Percentiles rank a stretch among this genome's conserved stretches.
Conservation (phyloP, 2,329 filamentous ascomycete species). For the Pseudogymnoascus sp. region DNA sequence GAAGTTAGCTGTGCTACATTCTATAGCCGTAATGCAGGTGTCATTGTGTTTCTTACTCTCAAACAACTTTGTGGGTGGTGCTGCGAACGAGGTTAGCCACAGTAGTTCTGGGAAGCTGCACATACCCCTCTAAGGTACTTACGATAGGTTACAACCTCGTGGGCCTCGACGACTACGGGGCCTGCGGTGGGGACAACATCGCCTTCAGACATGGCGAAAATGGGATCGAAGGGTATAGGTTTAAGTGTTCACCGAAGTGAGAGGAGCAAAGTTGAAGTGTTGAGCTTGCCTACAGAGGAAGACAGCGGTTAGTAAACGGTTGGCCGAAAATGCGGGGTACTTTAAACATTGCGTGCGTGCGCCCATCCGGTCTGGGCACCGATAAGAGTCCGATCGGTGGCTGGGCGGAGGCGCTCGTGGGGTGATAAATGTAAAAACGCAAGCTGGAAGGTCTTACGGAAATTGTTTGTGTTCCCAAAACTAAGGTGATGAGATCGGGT, state of each 20-base stretch:
- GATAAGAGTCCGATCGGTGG: not conserved
- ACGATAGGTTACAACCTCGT: conserved; percentile 67
- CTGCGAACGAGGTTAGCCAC: conserved; percentile 30
- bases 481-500: not conserved
- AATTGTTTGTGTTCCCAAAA: not conserved
- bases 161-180: conserved; percentile 64
- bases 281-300: not conserved
- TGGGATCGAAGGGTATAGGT: not conserved
- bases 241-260: not conserved
- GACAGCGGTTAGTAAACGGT: not conserved
- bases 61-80: conserved; percentile 58
- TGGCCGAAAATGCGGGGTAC: not conserved
- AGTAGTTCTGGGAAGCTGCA: conserved; percentile 19
- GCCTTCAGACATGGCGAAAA: conserved; percentile 37
- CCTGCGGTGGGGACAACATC: conserved; percentile 32
- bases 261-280: not conserved
- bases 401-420: not conserved
- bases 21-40: not conserved
- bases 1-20: not conserved
- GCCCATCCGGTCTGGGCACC: not conserved
- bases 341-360: not conserved
- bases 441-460: not conserved
- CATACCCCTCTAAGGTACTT: conserved; percentile 28
- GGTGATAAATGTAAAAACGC: not conserved
- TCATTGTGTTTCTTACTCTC: conserved; percentile 43